Conservation (phyloP, 768 basidiomycete genomes). For the Suillus fuscotomentosus region DNA sequence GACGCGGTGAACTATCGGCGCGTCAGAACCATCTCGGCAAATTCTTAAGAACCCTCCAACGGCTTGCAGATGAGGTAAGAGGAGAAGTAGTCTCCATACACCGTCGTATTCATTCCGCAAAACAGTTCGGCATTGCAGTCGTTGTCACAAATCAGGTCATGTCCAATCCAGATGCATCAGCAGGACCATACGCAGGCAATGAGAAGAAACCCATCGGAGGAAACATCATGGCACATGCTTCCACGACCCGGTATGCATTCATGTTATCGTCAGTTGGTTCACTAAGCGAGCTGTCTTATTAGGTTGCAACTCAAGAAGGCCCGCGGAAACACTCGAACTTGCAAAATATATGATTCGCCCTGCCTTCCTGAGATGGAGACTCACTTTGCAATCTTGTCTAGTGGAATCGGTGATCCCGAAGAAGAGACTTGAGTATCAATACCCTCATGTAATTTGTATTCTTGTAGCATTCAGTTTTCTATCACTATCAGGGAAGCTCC, state of each 20-base stretch:
- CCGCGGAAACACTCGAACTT: constrained; percentile 87
- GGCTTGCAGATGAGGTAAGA: constrained; percentile 92
- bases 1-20: constrained; percentile 92
- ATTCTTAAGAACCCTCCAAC: constrained; percentile 88
- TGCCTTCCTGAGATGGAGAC: constrained; percentile 97
- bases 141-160: constrained; percentile 99
- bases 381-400: constrained; percentile 87
- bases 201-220: constrained; percentile 99
- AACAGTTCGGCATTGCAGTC: constrained; percentile 94
- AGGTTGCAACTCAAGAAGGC: constrained; percentile 92
- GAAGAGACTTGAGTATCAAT: constrained; percentile 58
- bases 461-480: constrained; percentile 1
- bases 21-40: constrained; percentile 95
- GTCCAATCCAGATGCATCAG: constrained; percentile 95
- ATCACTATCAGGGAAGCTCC: constrained; percentile 11
- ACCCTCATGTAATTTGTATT: constrained; percentile 1
- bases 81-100: constrained; percentile 7
- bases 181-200: constrained; percentile 83
- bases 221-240: constrained; percentile 99
- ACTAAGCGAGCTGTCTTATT: constrained; percentile 11
- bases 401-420: constrained; percentile 94
- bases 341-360: constrained; percentile 97
- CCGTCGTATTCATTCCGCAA: constrained; percentile 9
- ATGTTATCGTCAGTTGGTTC: not conserved
- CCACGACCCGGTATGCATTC: constrained; percentile 78